Evolutionary conservation across 2,329 filamentous ascomycete genomes (phyloP).

Genomic region (Fusarium burgessii): DNA sequence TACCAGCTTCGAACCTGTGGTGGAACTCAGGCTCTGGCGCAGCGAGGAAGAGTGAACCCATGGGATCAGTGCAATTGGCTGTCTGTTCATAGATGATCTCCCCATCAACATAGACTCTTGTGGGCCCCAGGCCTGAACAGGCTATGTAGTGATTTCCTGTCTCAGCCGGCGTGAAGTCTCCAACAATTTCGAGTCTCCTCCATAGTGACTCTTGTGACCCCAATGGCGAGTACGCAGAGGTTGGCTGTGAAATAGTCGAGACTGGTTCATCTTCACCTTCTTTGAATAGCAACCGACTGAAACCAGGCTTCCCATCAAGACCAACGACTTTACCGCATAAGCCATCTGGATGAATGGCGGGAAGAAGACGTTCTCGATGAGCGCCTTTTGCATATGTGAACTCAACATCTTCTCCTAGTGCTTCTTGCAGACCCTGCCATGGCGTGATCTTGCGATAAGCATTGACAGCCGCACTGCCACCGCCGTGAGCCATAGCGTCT

Average conservation of each 20-base stretch:
- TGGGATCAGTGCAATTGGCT: constrained; percentile 45
- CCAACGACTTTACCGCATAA: constrained; percentile 38
- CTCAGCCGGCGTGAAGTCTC: constrained; percentile 47
- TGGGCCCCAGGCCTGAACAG: constrained; percentile 47
- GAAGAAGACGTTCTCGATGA: constrained; percentile 36
- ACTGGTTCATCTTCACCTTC: constrained; percentile 33
- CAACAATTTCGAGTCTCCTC: constrained; percentile 45
- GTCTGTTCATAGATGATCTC: constrained; percentile 47
- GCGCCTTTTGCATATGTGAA: constrained; percentile 44
- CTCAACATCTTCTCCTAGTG: constrained; percentile 34
- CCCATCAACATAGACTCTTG: constrained; percentile 44
- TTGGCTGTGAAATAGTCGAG: constrained; percentile 29
- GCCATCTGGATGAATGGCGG: constrained; percentile 26
- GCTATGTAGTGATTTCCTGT: constrained; percentile 48
- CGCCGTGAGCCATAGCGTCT: constrained; percentile 48
- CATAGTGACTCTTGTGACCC: constrained; percentile 43
- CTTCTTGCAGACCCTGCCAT: constrained; percentile 47
- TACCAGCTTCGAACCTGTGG: constrained; percentile 39
- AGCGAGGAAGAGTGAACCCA: constrained; percentile 48
- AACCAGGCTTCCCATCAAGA: constrained; percentile 47
- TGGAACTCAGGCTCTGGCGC: constrained; percentile 45
- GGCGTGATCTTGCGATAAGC: constrained; percentile 50
- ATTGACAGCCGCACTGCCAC: constrained; percentile 50
- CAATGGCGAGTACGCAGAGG: constrained; percentile 42
- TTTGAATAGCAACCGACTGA: constrained; percentile 45